Evolutionary conservation across 2,329 filamentous ascomycete species (phyloP).

Genomic region (Xylaria sp.): DNA sequence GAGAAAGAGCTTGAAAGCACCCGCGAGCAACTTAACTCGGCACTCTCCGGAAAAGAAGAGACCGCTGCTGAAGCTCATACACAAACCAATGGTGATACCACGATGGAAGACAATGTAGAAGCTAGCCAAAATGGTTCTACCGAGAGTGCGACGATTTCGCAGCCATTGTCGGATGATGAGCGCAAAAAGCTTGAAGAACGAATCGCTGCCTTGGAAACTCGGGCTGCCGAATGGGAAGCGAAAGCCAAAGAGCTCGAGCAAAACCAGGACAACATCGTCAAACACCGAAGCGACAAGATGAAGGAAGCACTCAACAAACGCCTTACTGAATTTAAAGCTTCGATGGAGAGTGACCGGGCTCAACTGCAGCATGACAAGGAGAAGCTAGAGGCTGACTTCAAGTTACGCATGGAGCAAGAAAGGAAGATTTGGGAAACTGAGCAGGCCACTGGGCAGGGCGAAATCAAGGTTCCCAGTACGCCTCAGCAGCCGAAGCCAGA

Average conservation of each 20-base stretch:
- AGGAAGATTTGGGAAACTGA: conserved; percentile 47
- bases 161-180: conserved; percentile 64
- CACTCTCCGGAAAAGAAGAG: conserved; percentile 73
- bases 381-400: conserved; percentile 66
- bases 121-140: conserved; percentile 37
- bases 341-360: conserved; percentile 61
- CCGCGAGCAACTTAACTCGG: conserved; percentile 68
- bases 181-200: conserved; percentile 70
- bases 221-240: conserved; percentile 70
- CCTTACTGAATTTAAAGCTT: conserved; percentile 69
- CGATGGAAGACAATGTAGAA: conserved; percentile 46
- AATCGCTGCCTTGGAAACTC: conserved; percentile 68
- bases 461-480: conserved; percentile 49
- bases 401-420: conserved; percentile 46
- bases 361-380: conserved; percentile 71
- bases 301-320: conserved; percentile 74
- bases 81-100: conserved; percentile 44
- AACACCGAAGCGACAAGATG: conserved; percentile 75
- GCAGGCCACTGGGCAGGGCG: conserved; percentile 34
- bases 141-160: conserved; percentile 22
- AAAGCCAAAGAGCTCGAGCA: conserved; percentile 73
- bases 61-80: conserved; percentile 57
- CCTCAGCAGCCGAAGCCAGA: conserved; percentile 54
- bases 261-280: conserved; percentile 67
- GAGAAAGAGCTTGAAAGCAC: conserved; percentile 69